Evolutionary conservation across 2,329 filamentous ascomycete species (phyloP), one percentile per base, ranked within the genome.

Genomic region (Ophiostoma perfectum): DNA sequence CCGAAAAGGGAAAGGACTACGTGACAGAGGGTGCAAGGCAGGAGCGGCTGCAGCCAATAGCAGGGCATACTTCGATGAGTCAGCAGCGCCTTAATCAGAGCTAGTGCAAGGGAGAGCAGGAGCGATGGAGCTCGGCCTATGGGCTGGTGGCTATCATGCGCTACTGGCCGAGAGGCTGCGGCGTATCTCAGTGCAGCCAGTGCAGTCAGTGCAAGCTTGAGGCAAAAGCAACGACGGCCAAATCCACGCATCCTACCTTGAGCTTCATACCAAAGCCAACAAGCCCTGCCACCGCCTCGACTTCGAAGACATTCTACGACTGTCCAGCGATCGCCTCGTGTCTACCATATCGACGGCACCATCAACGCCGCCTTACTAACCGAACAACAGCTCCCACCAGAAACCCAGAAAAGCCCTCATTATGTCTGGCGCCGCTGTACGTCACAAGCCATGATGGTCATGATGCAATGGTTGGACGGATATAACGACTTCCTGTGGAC

Each of bases 391-490:
- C 42, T 64, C 12, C 41, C 41, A 4, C 42, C n/a, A 63, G 60
- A 18, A 44, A 18, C 11, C 39, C 16, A 14, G 60, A 72, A 72
- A 72, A 71, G 65, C 52, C 68, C 72, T 69, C 72, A 74, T 39
- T 72, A 73, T 73, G 72, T 73, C 72, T 70, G 72, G 72, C 63
- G 71, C 70, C 58, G 72, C 38, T n/a, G 72, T 73, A 73, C 49
- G 72, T 70, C 38, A 12, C 38, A 47, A 8, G 39, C 27, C 39
- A 8, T 60, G 47, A 70, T 72, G 72, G 72, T 60, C 14, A 38
- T 55, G 62, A n/a, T 18, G 39, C 18, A 18, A 2, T 39, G 4
- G 18, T 16, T n/a, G 9, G 5, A 41, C 11, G 45, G 5, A 4
- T 2, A 27, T 27, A n/a, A 36, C 47, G 2, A 49, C 64, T 16